Base-by-base conservation (phyloP, 1,284 basidiomycete species). In the Cutaneotrichosporon mucoides region DNA sequence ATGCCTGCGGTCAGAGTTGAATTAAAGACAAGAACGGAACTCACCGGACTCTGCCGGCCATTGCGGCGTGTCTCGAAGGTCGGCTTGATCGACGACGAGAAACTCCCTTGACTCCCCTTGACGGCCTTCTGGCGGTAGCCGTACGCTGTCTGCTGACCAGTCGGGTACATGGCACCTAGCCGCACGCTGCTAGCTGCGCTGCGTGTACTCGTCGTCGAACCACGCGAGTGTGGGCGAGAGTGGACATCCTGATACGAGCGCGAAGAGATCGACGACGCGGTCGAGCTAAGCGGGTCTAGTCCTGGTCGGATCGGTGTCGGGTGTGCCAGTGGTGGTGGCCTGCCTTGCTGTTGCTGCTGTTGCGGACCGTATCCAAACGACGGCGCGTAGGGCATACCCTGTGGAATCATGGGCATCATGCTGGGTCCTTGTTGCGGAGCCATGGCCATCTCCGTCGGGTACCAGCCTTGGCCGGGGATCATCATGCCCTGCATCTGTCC, bases 21-120 rank as follows among this genome's bases (percentile, higher is more conserved):
- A 24, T 24, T 24, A 24, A 24, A 15, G 11, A 10, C 8, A 35
- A 6, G 11, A 24, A 16, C 16, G 40, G 8, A 5, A 68, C 73
- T 67, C 56, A 76, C 73, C 37, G 75, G 75, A 65, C 75, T 76
- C 42, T 76, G 73, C 5, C 67, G 71, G 37, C 75, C 59, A 24
- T 59, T 62, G 15, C 65, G 62, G 57, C 61, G 66, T 8, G 49
- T 49, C 49, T 68, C 61, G 33, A 54, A 43, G n/a, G 37, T 56
- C 24, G 34, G 34, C 53, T 59, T 56, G 38, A 63, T 38, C 6
- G 52, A 53, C n/a, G 58, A 41, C 33, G 47, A 47, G 40, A 56
- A 59, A 46, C 40, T 53, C 15, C 15, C 66, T 62, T 49, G 66
- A 59, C 50, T 59, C 53, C 37, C 37, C 53, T 73, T 75, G 62